Percentiles rank a stretch among this genome's conserved stretches.
These are phyloP conservation scores for Chlorella sp. DNA, from an alignment of 139 green algal genomes.

Conservation along the genomic window DNA sequence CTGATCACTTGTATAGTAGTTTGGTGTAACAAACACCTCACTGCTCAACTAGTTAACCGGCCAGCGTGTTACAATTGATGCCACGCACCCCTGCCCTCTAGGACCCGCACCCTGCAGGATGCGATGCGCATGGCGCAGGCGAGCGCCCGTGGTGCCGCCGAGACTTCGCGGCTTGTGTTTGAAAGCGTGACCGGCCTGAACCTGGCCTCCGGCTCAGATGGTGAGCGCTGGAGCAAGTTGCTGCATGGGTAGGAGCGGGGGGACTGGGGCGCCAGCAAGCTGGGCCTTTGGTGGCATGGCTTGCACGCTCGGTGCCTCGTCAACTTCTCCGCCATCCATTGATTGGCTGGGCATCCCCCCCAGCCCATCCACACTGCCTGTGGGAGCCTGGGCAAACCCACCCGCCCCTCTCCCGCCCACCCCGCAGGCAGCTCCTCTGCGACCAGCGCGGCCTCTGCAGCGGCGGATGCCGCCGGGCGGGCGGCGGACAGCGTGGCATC, in stretches of 20 bases:
- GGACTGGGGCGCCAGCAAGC: too few species aligned
- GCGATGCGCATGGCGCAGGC: constrained; percentile 7
- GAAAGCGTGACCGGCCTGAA: neutral
- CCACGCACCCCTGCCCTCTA: too few species aligned
- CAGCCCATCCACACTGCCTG: too few species aligned
- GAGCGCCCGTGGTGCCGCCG: neutral
- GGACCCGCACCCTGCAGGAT: too few species aligned
- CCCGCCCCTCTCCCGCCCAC: neutral
- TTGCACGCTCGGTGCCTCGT: too few species aligned
- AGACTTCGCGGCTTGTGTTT: neutral
- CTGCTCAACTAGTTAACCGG: too few species aligned
- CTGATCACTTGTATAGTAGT: too few species aligned
- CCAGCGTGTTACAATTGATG: too few species aligned
- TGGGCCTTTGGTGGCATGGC: too few species aligned
- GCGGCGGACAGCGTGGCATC: neutral
- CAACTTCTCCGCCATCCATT: neutral
- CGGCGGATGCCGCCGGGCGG: neutral
- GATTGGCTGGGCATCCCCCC: too few species aligned
- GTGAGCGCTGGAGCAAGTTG: neutral
- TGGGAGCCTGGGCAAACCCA: too few species aligned
- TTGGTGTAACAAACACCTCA: too few species aligned
- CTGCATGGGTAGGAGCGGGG: neutral
- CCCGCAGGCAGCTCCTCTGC: neutral
- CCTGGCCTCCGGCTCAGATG: neutral
- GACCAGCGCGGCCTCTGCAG: neutral